Conservation (phyloP, 495 filamentous ascomycete species). For the Xylaria flabelliformis region DNA sequence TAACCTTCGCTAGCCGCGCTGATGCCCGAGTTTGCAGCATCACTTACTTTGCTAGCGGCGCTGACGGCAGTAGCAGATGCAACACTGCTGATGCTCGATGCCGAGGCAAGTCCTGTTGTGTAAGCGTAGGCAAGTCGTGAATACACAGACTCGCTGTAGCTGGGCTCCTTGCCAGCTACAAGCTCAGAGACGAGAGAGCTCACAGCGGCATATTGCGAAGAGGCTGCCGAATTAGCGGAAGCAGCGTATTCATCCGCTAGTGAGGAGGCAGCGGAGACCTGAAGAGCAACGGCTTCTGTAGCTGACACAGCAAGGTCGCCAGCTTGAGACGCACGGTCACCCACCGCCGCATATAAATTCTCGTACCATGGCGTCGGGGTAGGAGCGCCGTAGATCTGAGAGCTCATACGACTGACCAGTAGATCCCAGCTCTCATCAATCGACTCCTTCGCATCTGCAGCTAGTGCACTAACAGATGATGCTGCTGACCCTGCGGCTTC, state of each 20-base stretch:
- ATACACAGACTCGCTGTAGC: constrained; percentile 82
- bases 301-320: constrained; percentile 38
- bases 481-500: constrained; percentile 38
- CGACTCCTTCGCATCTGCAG: constrained; percentile 51
- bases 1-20: constrained; percentile 39
- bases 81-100: constrained; percentile 44
- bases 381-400: constrained; percentile 75
- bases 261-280: constrained; percentile 52
- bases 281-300: constrained; percentile 38
- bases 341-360: constrained; percentile 44
- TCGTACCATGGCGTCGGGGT: constrained; percentile 65
- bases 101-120: constrained; percentile 40
- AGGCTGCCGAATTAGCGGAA: constrained; percentile 58
- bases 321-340: constrained; percentile 35
- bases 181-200: constrained; percentile 78
- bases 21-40: constrained; percentile 39
- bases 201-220: constrained; percentile 70
- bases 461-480: constrained; percentile 37
- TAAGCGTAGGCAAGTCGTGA: constrained; percentile 70
- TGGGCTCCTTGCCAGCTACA: constrained; percentile 76
- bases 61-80: constrained; percentile 47
- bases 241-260: constrained; percentile 62
- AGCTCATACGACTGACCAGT: constrained; percentile 69
- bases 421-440: constrained; percentile 67
- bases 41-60: constrained; percentile 43